These are phyloP conservation scores for Combretum micranthum DNA, from an alignment of 345 rosid genomes.

Conservation along the genomic window DNA sequence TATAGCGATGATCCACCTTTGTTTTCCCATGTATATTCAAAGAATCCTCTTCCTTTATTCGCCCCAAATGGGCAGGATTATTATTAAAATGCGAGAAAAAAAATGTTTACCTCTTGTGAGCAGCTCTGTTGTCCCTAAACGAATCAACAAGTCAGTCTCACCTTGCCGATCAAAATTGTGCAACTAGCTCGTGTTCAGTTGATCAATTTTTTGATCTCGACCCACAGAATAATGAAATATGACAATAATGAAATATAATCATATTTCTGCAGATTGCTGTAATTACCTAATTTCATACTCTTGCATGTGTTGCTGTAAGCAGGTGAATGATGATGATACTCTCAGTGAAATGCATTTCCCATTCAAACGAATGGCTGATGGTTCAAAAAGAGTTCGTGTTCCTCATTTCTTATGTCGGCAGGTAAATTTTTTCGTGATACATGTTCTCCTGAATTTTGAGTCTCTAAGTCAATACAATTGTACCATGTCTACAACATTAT, in stretches of 20 bases:
- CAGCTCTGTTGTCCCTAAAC: no score
- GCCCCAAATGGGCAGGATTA: no score
- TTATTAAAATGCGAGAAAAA: no score
- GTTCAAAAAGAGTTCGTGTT: conserved; percentile 77
- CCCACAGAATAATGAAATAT: background rate
- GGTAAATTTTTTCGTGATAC: conserved; percentile 24
- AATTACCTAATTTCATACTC: background rate
- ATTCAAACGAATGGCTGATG: conserved; percentile 73
- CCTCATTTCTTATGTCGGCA: conserved; percentile 46
- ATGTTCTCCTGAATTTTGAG: background rate
- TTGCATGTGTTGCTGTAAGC: conserved; percentile 2
- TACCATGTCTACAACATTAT: background rate
- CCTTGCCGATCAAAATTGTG: no score
- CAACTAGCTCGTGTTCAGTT: no score
- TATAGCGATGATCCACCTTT: no score
- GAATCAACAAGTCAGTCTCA: no score
- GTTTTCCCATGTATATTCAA: no score
- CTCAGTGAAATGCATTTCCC: conserved; percentile 49
- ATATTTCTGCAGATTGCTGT: background rate
- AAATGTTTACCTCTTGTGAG: no score
- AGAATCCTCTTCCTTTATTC: no score
- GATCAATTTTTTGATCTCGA: no score
- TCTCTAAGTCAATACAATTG: background rate
- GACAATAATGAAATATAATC: background rate
- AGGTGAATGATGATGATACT: conserved; percentile 43